Conservation (phyloP, 768 basidiomycete genomes). For the Galerina sulciceps region DNA sequence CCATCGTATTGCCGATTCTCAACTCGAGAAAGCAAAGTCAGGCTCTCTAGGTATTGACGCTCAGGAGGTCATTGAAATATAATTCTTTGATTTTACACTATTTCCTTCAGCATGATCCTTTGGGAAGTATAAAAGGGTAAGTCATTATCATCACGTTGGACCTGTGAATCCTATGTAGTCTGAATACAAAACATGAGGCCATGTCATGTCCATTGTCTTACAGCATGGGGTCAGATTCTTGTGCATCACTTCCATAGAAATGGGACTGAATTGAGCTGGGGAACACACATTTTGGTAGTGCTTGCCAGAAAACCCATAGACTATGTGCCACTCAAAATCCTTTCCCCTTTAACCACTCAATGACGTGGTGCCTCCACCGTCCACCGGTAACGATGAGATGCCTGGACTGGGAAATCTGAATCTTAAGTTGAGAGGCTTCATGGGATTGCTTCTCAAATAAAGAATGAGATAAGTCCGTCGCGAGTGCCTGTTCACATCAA, state of each 20-base stretch:
- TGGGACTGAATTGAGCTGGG: background rate
- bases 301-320: background rate
- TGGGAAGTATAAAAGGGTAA: too few species aligned
- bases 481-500: constrained; percentile 51
- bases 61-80: constrained; percentile 12
- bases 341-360: constrained; percentile 63
- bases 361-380: constrained; percentile 62
- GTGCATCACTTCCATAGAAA: background rate
- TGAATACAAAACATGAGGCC: too few species aligned
- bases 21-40: constrained; percentile 63
- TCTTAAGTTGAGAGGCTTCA: constrained; percentile 52
- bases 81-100: background rate
- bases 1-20: constrained; percentile 58
- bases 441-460: constrained; percentile 53
- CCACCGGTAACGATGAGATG: constrained; percentile 67
- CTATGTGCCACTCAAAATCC: constrained; percentile 55
- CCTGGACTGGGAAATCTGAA: constrained; percentile 49
- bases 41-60: constrained; percentile 67
- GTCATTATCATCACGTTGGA: too few species aligned
- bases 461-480: constrained; percentile 54
- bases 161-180: too few species aligned
- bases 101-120: too few species aligned
- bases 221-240: background rate
- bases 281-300: constrained; percentile 5
- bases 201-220: too few species aligned